Evolutionary conservation across 176 grass and related monocot species (phyloP).

Genomic region (Zoysia japonica): DNA sequence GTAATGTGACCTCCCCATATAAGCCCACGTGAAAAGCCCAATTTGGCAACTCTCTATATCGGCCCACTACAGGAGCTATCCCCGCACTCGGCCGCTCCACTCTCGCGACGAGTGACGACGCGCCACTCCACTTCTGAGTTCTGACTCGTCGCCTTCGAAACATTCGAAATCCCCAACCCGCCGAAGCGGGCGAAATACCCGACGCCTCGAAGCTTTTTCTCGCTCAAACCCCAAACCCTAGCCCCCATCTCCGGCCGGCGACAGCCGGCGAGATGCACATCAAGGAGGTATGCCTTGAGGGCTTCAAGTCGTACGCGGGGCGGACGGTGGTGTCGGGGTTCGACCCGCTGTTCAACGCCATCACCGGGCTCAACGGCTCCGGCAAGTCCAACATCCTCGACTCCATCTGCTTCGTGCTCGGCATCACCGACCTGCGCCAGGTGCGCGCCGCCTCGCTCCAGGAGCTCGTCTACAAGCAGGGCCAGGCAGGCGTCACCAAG

Average conservation of each 20-base stretch:
- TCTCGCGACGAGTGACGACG: not conserved
- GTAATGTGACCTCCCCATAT: not conserved
- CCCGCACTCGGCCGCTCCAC: no score
- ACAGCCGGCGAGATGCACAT: conserved; percentile 73
- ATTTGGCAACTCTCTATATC: not conserved
- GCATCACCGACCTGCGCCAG: conserved; percentile 93
- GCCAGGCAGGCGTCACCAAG: conserved; percentile 92
- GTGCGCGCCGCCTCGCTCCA: conserved; percentile 80
- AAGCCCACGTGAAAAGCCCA: not conserved
- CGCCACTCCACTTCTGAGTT: not conserved
- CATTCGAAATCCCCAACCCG: conserved; percentile 42
- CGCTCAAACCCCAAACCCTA: conserved; percentile 53
- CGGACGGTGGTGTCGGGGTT: conserved; percentile 89
- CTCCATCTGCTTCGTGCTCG: conserved; percentile 95
- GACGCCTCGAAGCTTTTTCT: conserved; percentile 28
- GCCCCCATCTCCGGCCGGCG: conserved; percentile 40
- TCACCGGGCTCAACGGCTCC: conserved; percentile 91
- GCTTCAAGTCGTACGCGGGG: conserved; percentile 96
- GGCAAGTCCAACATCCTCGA: conserved; percentile 99
- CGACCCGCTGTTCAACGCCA: conserved; percentile 96
- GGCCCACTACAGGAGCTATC: not conserved
- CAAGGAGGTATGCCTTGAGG: conserved; percentile 92
- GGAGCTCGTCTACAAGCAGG: conserved; percentile 99
- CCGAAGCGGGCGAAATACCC: conserved; percentile 21
- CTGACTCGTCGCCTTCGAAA: conserved; percentile 1